Evolutionary conservation across 805 yeast genomes (phyloP), one percentile per base, ranked within the genome.

Genomic region (Kuraishia borneana): DNA sequence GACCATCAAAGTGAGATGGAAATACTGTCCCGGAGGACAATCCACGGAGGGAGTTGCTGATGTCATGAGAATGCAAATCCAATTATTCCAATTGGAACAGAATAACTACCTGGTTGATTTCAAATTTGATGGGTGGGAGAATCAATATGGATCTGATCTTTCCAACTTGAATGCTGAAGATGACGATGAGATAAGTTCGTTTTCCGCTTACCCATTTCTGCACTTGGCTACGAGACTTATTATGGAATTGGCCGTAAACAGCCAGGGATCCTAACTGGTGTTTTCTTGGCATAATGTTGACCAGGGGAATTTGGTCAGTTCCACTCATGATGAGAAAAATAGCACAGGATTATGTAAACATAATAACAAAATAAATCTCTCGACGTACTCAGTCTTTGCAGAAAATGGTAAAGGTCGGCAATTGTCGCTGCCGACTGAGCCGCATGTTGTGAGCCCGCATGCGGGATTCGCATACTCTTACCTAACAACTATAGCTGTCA

Each of bases 41-140:
- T 12, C 26, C 26, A 35, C 21, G 19, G 31, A 56, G 30, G 60
- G 58, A 25, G 64, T 69, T 10, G 83, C 87, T 6, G 94, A 85
- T 53, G 61, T 80, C 61, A 83, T 89, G 89, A 89, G 83, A 61
- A 89, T 92, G 96, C 92, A 88, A 48, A 92, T 92, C 39, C 98
- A 92, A 55, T 67, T 92, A 38, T 92, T 89, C 59, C 96, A 89
- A 54, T 66, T 92, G 42, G 98, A 92, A 53, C 95, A 95, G 30
- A 89, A 92, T 56, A 89, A 89, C 53, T 92, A 92, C 51, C 65
- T 92, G 34, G 97, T 92, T 7, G 98, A 92, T 56, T 92, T 92
- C 65, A 92, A 92, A 58, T 92, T 89, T 53, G 97, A 89, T 54
- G 97, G 97, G 1, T 89, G 96, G 95, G 96, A 88, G 51, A 66